A percentile compares a stretch with the other conserved stretches of the same genome.
Conservation (phyloP, 306 rosid genomes). For the Lablab purpureus region DNA sequence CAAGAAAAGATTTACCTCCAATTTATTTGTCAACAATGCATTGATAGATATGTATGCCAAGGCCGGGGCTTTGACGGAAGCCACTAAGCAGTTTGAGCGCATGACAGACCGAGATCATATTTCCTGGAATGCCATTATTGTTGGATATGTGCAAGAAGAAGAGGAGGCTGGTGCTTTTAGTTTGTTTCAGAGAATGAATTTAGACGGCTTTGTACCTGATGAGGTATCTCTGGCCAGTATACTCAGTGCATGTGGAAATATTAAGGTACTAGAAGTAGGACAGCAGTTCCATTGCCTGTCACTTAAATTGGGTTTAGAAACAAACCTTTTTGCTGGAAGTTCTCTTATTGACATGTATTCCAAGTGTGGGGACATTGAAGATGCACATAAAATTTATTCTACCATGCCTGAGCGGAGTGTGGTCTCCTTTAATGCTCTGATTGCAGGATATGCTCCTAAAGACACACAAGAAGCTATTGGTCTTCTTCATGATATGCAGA, state of each 20-base stretch:
- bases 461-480: slow-evolving; percentile 61
- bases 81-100: slow-evolving; percentile 74
- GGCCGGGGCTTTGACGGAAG: slow-evolving; percentile 72
- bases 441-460: slow-evolving; percentile 67
- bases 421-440: slow-evolving; percentile 74
- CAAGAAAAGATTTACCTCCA: slow-evolving; percentile 61
- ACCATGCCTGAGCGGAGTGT: slow-evolving; percentile 67
- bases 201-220: slow-evolving; percentile 61
- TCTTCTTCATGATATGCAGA: slow-evolving; percentile 65
- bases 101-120: slow-evolving; percentile 69
- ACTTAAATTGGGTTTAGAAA: slow-evolving; percentile 73
- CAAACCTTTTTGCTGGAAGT: slow-evolving; percentile 74
- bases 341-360: slow-evolving; percentile 89
- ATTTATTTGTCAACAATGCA: slow-evolving; percentile 75
- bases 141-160: slow-evolving; percentile 78
- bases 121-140: slow-evolving; percentile 89
- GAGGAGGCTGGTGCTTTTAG: slow-evolving; percentile 64
- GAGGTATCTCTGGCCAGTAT: slow-evolving; percentile 86
- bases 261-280: slow-evolving; percentile 61
- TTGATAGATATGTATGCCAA: slow-evolving; percentile 88
- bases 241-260: slow-evolving; percentile 80
- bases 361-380: slow-evolving; percentile 62
- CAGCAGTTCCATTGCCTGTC: slow-evolving; percentile 72
- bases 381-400: slow-evolving; percentile 62
- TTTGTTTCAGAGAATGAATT: slow-evolving; percentile 73